Percentiles rank a stretch among this genome's conserved stretches.
These are phyloP conservation scores for Echinochloa phyllopogon DNA, from an alignment of 176 grass and related monocot species.

Conservation along the genomic window DNA sequence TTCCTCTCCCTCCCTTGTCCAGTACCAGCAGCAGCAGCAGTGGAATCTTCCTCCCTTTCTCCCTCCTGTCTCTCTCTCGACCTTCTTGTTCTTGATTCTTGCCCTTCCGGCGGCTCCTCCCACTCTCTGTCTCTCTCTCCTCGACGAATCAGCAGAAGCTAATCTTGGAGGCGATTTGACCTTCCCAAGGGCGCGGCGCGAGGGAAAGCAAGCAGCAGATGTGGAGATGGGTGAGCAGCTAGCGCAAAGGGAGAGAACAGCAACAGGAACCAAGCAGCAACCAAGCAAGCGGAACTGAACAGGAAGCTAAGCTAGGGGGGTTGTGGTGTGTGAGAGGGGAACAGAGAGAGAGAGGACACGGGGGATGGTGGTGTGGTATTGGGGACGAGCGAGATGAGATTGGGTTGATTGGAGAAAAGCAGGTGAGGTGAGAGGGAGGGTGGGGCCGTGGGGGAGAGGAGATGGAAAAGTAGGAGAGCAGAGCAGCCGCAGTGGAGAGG, in stretches of 20 bases:
- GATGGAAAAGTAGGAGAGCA: slow-evolving; percentile 33
- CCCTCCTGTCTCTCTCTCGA: background rate
- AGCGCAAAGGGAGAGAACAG: background rate
- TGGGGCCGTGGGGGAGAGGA: no score
- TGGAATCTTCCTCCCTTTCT: background rate
- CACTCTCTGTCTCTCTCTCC: no score
- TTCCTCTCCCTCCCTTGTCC: background rate
- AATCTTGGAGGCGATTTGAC: slow-evolving; percentile 28
- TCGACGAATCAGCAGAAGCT: background rate
- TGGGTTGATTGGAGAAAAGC: slow-evolving; percentile 50
- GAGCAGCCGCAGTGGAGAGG: background rate
- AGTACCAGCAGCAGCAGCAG: background rate
- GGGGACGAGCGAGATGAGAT: slow-evolving; percentile 8
- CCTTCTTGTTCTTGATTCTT: background rate
- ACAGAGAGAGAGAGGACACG: background rate
- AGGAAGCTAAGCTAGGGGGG: slow-evolving; percentile 19
- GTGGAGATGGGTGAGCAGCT: background rate
- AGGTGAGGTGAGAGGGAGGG: slow-evolving; percentile 15
- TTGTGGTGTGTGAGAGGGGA: background rate
- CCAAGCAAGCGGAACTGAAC: background rate
- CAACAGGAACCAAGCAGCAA: background rate
- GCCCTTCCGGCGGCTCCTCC: no score
- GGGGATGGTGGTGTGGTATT: slow-evolving; percentile 13
- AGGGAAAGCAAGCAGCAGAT: background rate
- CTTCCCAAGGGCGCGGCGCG: background rate